phyloP scores from a whole-genome alignment of 148 eudicot genomes.

The Drosera capensis region DNA sequence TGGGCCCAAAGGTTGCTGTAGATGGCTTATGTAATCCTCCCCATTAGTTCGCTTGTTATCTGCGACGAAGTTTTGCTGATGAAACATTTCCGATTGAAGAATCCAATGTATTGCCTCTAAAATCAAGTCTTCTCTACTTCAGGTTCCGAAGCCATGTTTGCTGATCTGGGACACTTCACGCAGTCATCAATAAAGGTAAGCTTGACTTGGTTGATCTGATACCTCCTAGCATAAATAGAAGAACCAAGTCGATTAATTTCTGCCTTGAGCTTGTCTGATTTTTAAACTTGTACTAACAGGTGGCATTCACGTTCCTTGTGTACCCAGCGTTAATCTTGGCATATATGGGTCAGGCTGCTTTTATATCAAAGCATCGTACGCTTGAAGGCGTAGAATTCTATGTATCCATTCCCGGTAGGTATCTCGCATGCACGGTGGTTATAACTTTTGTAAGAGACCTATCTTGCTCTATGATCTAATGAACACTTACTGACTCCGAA shows the following conservation, averaged over 20 bases:
- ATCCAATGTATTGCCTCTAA: not conserved
- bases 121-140: conserved; percentile 1
- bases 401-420: conserved; percentile 56
- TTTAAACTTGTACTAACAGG: too few relatives aligned
- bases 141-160: conserved; percentile 3
- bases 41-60: too few relatives aligned
- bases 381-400: conserved; percentile 42
- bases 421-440: not conserved
- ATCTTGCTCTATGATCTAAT: not conserved
- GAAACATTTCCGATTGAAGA: too few relatives aligned
- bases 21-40: too few relatives aligned
- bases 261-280: too few relatives aligned
- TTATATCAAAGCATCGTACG: conserved; percentile 47
- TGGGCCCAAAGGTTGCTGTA: not conserved
- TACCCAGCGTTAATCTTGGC: conserved; percentile 66
- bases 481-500: not conserved
- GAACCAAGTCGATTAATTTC: too few relatives aligned
- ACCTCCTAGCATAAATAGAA: too few relatives aligned
- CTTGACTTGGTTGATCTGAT: too few relatives aligned
- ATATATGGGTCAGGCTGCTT: conserved; percentile 80
- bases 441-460: not conserved
- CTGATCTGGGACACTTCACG: conserved; percentile 16
- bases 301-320: conserved; percentile 57
- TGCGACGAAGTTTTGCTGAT: too few relatives aligned
- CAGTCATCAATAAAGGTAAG: conserved; percentile 23